Base-by-base conservation (phyloP, 148 eudicot genomes). In the Chenopodium quinoa region DNA sequence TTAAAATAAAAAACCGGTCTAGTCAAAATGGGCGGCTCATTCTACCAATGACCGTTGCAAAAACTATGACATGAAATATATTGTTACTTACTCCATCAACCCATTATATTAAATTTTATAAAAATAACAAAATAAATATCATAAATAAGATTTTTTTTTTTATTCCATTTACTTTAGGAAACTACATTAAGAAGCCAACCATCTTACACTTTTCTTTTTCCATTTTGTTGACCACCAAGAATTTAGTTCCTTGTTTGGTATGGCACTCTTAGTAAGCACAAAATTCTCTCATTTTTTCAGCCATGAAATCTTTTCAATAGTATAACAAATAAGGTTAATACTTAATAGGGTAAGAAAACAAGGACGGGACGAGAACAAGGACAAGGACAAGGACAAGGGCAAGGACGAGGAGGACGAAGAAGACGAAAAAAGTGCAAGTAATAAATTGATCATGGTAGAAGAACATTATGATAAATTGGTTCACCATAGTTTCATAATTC, bases 381-480 rank as follows among this genome's bases (percentile, higher is more conserved):
- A 23, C 23, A 23, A 74, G 17, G 23, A 23, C 23, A 23, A 23
- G 23, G 71, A 8, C 47, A 68, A 58, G 0, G 17, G 17, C 17
- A 14, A 75, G 11, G 52, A 9, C n/a, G 62, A 60, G 0, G n/a
- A 56, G 20, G 22, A 73, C 52, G 2, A 67, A 71, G 8, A 69
- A 34, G 20, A 71, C 2, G 76, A 80, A 71, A n/a, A 40, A 40
- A 40, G 44, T 40, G 44, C 44, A 40, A 40, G 44, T 40, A 40
- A 40, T 40, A 6, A 82, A 72, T 73, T 74, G 84, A 90, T 84
- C 85, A 92, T 93, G 92, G 83, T 86, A 77, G 88, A 84, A 66
- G 88, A 85, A 79, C 86, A 87, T 78, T 64, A 75, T 60, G 86
- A 82, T 68, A 74, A 52, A 50, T 83, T 82, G 66, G 73, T 84